Base-by-base conservation (phyloP, 2,329 filamentous ascomycete genomes). In the Pseudogymnoascus sp. region DNA sequence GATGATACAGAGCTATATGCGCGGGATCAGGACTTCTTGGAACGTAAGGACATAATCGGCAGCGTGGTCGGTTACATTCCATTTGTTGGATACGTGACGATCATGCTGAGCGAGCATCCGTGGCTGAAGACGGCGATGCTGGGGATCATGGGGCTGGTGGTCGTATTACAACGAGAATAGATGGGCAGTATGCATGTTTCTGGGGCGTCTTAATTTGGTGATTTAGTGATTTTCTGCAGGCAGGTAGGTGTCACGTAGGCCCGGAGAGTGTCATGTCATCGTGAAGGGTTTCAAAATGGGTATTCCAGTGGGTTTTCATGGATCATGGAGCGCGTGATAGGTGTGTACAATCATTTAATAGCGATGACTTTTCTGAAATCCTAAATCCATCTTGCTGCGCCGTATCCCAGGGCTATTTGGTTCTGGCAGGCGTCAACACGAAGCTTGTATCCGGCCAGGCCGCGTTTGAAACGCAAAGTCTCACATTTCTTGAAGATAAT, bases 101-200 rank as follows among this genome's bases (percentile, higher is more conserved):
- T 99, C 70, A 80, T 97, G 75, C 80, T 99, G 66, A 94, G 90
- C 66, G 94, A 99, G 75, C 88, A 99, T 74, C 94, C 94, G 5
- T 97, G 93, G 93, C 75, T 97, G 70, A 99, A 99, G 84, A 95
- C 91, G 47, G 93, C 87, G 25, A 90, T 97, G 87, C 76, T 99
- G 71, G 93, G 91, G 1, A 83, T 97, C 60, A 99, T 99, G 94
- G 94, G 93, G 1, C 75, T 97, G 70, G 86, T 96, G 78, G 94
- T 97, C 25, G 88, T 99, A 59, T 75, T 99, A 70, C 94, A 99
- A 75, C 80, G 92, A 72, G 94, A 99, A 79, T 97, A 68, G 65
- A 56, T 56, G 50, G 50, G 28, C 28, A 56, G 5, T 56, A 33
- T 56, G 50, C 50, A 56, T 56, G 50, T 33, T 56, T 56, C 47